Evolutionary conservation across 495 filamentous ascomycete species (phyloP).

Genomic region (Talaromyces proteolyticus): DNA sequence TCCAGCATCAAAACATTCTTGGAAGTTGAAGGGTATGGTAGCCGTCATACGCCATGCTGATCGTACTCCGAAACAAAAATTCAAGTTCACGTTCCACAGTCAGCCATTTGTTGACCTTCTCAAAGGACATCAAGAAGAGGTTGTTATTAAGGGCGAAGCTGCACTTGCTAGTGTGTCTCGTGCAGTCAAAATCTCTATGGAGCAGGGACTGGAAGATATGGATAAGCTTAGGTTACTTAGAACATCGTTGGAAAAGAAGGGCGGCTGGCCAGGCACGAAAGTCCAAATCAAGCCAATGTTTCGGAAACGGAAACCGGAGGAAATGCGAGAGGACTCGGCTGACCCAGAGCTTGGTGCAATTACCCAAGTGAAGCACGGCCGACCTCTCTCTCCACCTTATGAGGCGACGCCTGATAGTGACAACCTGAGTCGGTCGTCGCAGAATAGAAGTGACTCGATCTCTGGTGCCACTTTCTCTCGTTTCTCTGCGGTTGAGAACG

Average conservation of each 20-base stretch:
- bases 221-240: conserved; percentile 78
- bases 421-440: conserved; percentile 27
- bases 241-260: conserved; percentile 85
- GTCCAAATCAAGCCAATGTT: conserved; percentile 99
- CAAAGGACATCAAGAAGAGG: conserved; percentile 92
- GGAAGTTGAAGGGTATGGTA: conserved; percentile 98
- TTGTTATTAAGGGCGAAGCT: conserved; percentile 85
- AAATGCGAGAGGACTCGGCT: conserved; percentile 26
- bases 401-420: conserved; percentile 19
- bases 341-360: conserved; percentile 1
- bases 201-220: conserved; percentile 73
- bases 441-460: conserved; percentile 71
- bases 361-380: conserved; percentile 5
- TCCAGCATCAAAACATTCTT: conserved; percentile 88
- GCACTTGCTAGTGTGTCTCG: conserved; percentile 84
- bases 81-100: conserved; percentile 98
- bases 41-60: conserved; percentile 94
- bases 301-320: conserved; percentile 66
- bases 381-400: conserved; percentile 8
- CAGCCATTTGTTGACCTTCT: conserved; percentile 92
- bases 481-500: conserved; percentile 83
- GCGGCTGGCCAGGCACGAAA: conserved; percentile 90
- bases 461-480: conserved; percentile 83
- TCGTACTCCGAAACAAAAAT: conserved; percentile 96
- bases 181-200: conserved; percentile 74